Base-by-base conservation (phyloP, 305 asterid genomes). In the Lippia alba region DNA sequence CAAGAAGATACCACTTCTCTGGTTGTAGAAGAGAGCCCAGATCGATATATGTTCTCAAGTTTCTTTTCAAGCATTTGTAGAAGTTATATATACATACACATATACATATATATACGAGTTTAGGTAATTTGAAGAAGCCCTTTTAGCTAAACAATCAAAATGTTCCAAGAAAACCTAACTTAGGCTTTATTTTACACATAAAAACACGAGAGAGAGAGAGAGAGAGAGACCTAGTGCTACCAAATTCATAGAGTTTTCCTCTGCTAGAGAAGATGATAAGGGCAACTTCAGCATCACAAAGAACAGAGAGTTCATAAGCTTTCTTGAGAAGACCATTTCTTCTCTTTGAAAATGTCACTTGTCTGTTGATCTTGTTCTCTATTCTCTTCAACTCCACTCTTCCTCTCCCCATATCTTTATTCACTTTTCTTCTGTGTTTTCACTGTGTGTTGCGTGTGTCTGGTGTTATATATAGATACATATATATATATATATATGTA, bases 251-350 rank as follows among this genome's bases (percentile, higher is more conserved):
- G 82, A 91, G 96, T 72, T 91, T 91, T 6, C 97, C 96, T 1
- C 94, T 85, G 72, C 86, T 84, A 59, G 97, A 91, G 88, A 91
- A 91, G 79, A 91, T 89, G 84, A 91, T 89, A 41, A 91, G 94
- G 20, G 91, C 97, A 24, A 91, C 88, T 71, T 88, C 97, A 58
- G 97, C 97, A 79, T 90, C 97, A 81, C 97, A 90, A 11, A 90
- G 93, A 17, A 90, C 93, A 56, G 97, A 91, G 10, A 91, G 87
- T 45, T 91, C 97, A 76, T 87, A 91, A 54, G 97, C 97, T 84
- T 91, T 91, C 87, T 91, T 91, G 36, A 91, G 83, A 34, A 89
- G 68, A 65, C 97, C 97, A 89, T 89, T 89, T 79, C 97, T 76
- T 61, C 96, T 76, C 85, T 87, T 89, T 2, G 93, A 87, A 72